A percentile compares a stretch with the other conserved stretches of the same genome.
Evolutionary conservation across 805 yeast species (phyloP).

Genomic region (Torulaspora microellipsoides): DNA sequence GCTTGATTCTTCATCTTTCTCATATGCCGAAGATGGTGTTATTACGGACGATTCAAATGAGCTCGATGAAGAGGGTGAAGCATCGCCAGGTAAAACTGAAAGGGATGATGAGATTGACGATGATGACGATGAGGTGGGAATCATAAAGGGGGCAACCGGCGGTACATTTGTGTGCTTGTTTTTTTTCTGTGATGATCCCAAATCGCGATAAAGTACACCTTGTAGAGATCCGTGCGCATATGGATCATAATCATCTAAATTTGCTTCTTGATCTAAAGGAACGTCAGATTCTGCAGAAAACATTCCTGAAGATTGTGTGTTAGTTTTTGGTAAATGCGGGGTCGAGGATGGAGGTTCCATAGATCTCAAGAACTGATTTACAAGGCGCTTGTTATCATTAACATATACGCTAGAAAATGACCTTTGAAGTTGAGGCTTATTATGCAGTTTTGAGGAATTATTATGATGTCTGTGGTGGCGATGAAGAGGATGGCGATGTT

Average conservation of each 20-base stretch:
- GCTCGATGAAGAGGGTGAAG: conserved; percentile 9
- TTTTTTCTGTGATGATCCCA: conserved; percentile 11
- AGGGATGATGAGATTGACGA: conserved; percentile 9
- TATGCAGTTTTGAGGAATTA: conserved; percentile 1
- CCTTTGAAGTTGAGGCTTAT: conserved; percentile 5
- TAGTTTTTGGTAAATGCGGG: neutral
- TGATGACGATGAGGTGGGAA: conserved; percentile 9
- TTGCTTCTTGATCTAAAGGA: too few relatives aligned
- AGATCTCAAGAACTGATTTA: conserved; percentile 26
- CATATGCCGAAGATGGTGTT: conserved; percentile 9
- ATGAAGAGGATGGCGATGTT: neutral
- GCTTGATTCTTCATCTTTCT: conserved; percentile 3
- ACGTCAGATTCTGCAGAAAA: neutral
- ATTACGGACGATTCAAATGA: conserved; percentile 11
- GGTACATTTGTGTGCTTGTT: conserved; percentile 1
- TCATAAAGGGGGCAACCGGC: conserved; percentile 3
- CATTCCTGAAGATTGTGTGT: neutral
- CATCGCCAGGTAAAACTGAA: conserved; percentile 7
- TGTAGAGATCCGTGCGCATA: conserved; percentile 20
- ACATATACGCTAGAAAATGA: conserved; percentile 8
- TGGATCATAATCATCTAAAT: neutral
- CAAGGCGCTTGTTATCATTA: conserved; percentile 26
- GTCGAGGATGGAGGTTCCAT: conserved; percentile 18
- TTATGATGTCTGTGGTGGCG: neutral
- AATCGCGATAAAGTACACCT: conserved; percentile 21